Evolutionary conservation across 2,329 filamentous ascomycete genomes (phyloP).

Genomic region (Apiospora koreana): DNA sequence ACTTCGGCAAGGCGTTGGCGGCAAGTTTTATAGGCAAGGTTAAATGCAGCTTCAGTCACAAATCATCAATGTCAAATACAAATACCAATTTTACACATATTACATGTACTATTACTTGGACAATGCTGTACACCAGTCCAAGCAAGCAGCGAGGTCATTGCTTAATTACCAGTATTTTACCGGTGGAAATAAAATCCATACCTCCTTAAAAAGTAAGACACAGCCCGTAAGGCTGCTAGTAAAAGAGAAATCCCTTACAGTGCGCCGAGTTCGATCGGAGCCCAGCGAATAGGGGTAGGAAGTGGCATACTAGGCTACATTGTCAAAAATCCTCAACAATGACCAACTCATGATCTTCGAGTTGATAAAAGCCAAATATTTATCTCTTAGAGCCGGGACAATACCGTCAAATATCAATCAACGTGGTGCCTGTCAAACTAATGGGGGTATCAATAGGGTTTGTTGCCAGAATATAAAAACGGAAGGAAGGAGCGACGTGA

Average conservation of each 20-base stretch:
- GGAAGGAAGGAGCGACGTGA: background rate
- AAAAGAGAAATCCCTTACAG: background rate
- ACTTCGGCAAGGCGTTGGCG: slow-evolving; percentile 6
- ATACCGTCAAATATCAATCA: background rate
- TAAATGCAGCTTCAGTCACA: background rate
- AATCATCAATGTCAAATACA: slow-evolving; percentile 4
- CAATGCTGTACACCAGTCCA: background rate
- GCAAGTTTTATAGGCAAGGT: background rate
- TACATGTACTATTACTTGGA: background rate
- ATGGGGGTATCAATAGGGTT: background rate
- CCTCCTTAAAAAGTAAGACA: too few relatives aligned
- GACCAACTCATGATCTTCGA: background rate
- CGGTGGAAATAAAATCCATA: too few relatives aligned
- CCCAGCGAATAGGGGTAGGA: background rate
- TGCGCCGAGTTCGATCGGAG: background rate
- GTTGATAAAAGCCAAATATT: too few relatives aligned
- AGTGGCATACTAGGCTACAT: background rate
- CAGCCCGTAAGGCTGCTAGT: background rate
- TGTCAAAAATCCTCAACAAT: background rate
- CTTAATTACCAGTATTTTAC: too few relatives aligned
- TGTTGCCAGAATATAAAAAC: background rate
- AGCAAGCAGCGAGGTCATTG: too few relatives aligned
- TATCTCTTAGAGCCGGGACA: background rate
- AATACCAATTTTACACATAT: background rate
- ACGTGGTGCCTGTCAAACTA: background rate